Evolutionary conservation across 78 protist species (phyloP).

Genomic region (Dictyostelium discoideum): DNA sequence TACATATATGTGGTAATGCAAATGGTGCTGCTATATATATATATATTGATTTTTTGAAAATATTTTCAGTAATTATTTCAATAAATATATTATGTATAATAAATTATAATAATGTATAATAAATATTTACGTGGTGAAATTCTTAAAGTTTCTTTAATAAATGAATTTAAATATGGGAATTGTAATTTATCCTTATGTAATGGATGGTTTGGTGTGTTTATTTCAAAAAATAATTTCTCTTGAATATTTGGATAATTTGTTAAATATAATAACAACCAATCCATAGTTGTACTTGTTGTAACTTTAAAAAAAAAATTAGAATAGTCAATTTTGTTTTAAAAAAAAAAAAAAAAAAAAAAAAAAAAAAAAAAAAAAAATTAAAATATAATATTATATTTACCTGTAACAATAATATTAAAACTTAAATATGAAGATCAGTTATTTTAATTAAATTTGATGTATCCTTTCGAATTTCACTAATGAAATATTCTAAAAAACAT

Average conservation of each 20-base stretch:
- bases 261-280: slow-evolving; percentile 20
- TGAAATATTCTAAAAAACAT: slow-evolving; percentile 27
- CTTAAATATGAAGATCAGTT: background rate
- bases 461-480: slow-evolving; percentile 27
- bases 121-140: background rate
- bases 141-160: slow-evolving; percentile 21
- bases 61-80: too few species aligned
- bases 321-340: too few species aligned
- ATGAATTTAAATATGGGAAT: background rate
- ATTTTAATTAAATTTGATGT: background rate
- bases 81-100: too few species aligned
- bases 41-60: too few species aligned
- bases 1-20: background rate
- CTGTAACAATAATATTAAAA: slow-evolving; percentile 30
- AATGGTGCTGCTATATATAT: background rate
- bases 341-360: too few species aligned
- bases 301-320: background rate
- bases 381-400: too few species aligned
- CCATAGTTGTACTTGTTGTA: slow-evolving; percentile 22
- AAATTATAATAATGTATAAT: background rate
- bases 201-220: background rate
- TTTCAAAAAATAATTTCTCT: slow-evolving; percentile 15
- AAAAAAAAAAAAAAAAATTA: too few species aligned
- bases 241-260: slow-evolving; percentile 17
- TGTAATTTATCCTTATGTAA: background rate